Evolutionary conservation across 768 basidiomycete species (phyloP).

Genomic region (Lentinula lateritia): DNA sequence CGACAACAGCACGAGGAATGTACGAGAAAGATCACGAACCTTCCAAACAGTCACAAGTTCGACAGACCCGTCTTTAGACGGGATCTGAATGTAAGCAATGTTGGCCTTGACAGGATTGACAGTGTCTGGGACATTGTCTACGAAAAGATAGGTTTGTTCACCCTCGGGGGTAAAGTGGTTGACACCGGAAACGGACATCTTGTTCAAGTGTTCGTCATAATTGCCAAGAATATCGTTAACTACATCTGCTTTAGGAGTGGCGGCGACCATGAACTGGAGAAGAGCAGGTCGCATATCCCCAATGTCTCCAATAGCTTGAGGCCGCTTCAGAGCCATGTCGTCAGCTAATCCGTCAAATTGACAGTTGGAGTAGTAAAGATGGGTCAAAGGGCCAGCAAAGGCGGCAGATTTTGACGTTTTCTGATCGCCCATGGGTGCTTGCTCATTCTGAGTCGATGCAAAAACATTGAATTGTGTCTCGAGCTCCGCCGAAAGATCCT

Average conservation of each 20-base stretch:
- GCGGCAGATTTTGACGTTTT: constrained; percentile 11
- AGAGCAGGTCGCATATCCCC: constrained; percentile 52
- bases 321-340: constrained; percentile 21
- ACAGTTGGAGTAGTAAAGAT: constrained; percentile 56
- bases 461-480: constrained; percentile 22
- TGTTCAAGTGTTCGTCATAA: constrained; percentile 43
- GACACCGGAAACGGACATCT: constrained; percentile 38
- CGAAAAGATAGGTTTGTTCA: constrained; percentile 31
- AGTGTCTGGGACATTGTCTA: constrained; percentile 67
- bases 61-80: constrained; percentile 49
- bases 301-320: constrained; percentile 17
- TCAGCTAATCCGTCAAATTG: constrained; percentile 37
- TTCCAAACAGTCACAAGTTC: constrained; percentile 80
- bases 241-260: constrained; percentile 49
- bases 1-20: background rate
- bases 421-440: constrained; percentile 27
- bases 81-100: constrained; percentile 79
- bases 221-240: constrained; percentile 43
- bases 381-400: constrained; percentile 29
- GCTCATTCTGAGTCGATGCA: constrained; percentile 20
- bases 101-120: constrained; percentile 77
- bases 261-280: constrained; percentile 74
- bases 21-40: constrained; percentile 30
- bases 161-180: constrained; percentile 41
- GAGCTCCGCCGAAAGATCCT: constrained; percentile 32